A percentile compares a stretch with the other conserved stretches of the same genome.
phyloP scores from a whole-genome alignment of 495 filamentous ascomycete species.

The Penicillium ochrochloron region DNA sequence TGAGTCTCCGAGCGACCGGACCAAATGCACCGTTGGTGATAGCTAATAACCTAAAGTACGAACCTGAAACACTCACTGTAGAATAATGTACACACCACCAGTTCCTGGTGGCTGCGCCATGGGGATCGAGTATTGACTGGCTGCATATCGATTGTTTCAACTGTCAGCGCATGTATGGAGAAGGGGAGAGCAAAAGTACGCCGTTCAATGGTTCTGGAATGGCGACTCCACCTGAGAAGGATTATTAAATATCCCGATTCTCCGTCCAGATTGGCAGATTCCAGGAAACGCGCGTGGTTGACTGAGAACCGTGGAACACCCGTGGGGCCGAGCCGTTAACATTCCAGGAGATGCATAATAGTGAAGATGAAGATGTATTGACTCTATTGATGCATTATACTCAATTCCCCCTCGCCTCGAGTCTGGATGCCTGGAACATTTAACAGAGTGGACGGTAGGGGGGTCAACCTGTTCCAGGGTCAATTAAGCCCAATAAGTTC shows the following conservation, averaged over 20 bases:
- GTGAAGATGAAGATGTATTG: neutral
- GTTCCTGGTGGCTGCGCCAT: constrained; percentile 6
- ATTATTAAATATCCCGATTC: constrained; percentile 5
- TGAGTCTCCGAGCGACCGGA: neutral
- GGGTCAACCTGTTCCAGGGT: neutral
- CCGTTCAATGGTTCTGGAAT: neutral
- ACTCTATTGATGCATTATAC: neutral
- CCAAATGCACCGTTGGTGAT: neutral
- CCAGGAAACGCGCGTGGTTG: neutral
- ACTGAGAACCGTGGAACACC: constrained; percentile 9
- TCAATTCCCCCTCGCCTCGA: neutral
- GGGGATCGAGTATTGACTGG: neutral
- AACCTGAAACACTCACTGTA: constrained; percentile 7
- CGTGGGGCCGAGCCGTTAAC: constrained; percentile 1
- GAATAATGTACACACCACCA: neutral
- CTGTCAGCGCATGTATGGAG: neutral
- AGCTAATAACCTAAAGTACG: constrained; percentile 8
- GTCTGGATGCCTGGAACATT: neutral
- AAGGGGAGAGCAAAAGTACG: neutral
- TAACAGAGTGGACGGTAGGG: neutral
- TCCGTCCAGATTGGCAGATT: neutral
- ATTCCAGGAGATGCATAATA: neutral
- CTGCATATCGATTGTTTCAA: constrained; percentile 3
- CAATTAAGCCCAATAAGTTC: neutral
- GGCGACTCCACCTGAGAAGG: neutral